Base-by-base conservation (phyloP, 192 early-diverging fungal species). In the Obelidium mucronatum region DNA sequence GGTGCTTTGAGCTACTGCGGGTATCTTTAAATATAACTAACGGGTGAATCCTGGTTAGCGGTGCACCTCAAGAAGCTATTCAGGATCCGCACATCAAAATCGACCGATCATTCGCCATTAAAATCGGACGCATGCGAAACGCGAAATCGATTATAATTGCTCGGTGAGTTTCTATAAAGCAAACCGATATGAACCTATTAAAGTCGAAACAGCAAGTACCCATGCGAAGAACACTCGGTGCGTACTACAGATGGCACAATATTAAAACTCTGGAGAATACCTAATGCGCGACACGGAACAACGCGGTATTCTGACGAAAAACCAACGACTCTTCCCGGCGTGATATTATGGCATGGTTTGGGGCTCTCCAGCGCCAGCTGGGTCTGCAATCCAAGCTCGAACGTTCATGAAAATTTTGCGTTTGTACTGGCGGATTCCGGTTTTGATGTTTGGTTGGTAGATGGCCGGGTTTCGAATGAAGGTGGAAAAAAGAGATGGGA, bases 391-490 rank as follows among this genome's bases (percentile, higher is more conserved):
- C 88, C 94, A 0, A 91, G 93, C 73, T 90, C 91, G 70, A 80
- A 90, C 53, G 28, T 85, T 86, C 48, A 69, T 30, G 24, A 91
- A 52, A 81, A 92, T 37, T 74, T 98, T 65, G 91, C 96, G 6
- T 94, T 94, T 74, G 80, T 93, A 2, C 88, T 98, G 30, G 94
- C 93, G 4, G 92, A 95, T 61, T 92, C 91, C 6, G 85, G 81
- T 26, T 98, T 94, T 81, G 97, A 98, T 81, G 97, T 98, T 0
- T 98, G 97, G 97, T 77, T 98, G 5, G 96, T 95, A 30, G 97
- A 98, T 78, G 91, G 93, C 28, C 85, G 97, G 30, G 97, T 95
- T 17, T 91, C 91, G 51, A 94, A 94, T 70, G 94, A 97, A 75
- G 78, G 88, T 44, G 88, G 79, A 0, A 79, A 83, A 44, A 81